A percentile compares a stretch with the other conserved stretches of the same genome.
Evolutionary conservation across 2,329 filamentous ascomycete genomes (phyloP).

Genomic region (Colletotrichum paranaense): DNA sequence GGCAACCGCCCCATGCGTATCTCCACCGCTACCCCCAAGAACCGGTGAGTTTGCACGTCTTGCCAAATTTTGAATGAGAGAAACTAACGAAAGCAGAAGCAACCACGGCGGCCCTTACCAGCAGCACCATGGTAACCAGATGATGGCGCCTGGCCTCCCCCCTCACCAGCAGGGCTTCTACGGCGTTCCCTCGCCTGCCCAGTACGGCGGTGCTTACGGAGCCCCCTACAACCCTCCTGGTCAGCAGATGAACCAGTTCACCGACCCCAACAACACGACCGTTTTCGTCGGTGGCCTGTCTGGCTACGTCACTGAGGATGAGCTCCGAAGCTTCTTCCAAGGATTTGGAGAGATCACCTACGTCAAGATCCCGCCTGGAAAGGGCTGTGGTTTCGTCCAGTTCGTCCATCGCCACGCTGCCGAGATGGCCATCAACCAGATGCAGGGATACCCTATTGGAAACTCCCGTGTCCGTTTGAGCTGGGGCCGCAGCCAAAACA

Average conservation of each 20-base stretch:
- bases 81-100: neutral
- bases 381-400: conserved; percentile 98
- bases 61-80: no score
- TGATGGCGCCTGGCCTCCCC: conserved; percentile 58
- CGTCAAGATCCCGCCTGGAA: conserved; percentile 99
- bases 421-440: conserved; percentile 99
- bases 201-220: conserved; percentile 33
- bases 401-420: conserved; percentile 98
- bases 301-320: conserved; percentile 98
- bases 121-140: conserved; percentile 54
- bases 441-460: conserved; percentile 99
- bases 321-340: conserved; percentile 99
- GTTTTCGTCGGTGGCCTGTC: conserved; percentile 98
- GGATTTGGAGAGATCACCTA: conserved; percentile 99
- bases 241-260: conserved; percentile 94
- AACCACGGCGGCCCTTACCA: conserved; percentile 48
- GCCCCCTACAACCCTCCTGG: conserved; percentile 35
- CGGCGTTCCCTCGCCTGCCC: conserved; percentile 38
- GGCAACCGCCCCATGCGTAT: conserved; percentile 99
- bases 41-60: conserved; percentile 62
- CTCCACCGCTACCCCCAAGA: conserved; percentile 97
- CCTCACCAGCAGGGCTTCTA: conserved; percentile 53
- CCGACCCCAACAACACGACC: conserved; percentile 98
- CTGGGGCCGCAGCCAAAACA: conserved; percentile 99
- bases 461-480: conserved; percentile 98